Evolutionary conservation across 345 rosid genomes (phyloP).

Genomic region (Corchorus capsularis): DNA sequence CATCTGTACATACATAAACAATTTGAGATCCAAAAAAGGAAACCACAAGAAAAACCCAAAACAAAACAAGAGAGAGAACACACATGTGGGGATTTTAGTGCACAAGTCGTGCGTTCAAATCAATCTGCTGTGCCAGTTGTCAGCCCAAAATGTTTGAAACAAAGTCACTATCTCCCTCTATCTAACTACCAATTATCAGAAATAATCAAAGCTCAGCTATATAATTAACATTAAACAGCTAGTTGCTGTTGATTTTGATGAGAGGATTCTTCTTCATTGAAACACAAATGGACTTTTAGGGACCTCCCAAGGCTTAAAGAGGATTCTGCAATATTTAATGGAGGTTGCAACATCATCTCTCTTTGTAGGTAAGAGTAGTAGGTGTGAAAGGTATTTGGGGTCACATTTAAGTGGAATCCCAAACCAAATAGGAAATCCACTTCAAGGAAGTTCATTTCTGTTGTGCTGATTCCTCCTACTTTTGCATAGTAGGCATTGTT

Average conservation of each 20-base stretch:
- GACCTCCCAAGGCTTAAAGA: conserved; percentile 33
- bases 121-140: neutral
- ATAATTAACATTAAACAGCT: conserved; percentile 45
- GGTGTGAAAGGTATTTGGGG: conserved; percentile 71
- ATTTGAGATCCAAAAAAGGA: conserved; percentile 28
- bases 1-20: conserved; percentile 31
- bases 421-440: conserved; percentile 83
- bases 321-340: conserved; percentile 26
- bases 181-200: conserved; percentile 36
- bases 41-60: conserved; percentile 2
- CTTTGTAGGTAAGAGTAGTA: conserved; percentile 68
- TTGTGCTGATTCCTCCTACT: conserved; percentile 88
- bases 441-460: conserved; percentile 84
- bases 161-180: conserved; percentile 24
- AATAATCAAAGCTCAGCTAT: neutral
- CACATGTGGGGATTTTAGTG: conserved; percentile 14
- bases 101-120: conserved; percentile 17
- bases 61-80: neutral
- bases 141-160: conserved; percentile 10
- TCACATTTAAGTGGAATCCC: conserved; percentile 77
- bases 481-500: conserved; percentile 93
- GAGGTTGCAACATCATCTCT: conserved; percentile 61
- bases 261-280: conserved; percentile 70
- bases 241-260: conserved; percentile 66
- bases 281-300: conserved; percentile 43